Percentiles rank a stretch among this genome's conserved stretches.
Evolutionary conservation across 352 stramenopile species (phyloP).

Genomic region (Peronosclerospora sorghi): DNA sequence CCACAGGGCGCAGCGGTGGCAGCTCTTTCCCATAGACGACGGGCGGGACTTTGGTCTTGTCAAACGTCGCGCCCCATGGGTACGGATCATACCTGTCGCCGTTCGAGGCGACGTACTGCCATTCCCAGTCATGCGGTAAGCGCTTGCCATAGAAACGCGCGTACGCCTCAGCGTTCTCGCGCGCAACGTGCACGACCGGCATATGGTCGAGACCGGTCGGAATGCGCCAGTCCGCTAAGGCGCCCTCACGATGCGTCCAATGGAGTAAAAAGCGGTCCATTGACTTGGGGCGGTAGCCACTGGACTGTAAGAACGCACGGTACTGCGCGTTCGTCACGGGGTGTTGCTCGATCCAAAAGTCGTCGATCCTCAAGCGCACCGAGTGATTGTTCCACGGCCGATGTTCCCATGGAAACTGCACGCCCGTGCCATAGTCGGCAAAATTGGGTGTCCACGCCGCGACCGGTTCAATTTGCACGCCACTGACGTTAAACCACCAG

Average conservation of each 20-base stretch:
- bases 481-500: conserved; percentile 78
- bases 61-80: conserved; percentile 43
- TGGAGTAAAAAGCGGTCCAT: conserved; percentile 63
- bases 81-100: conserved; percentile 41
- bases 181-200: conserved; percentile 63
- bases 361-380: conserved; percentile 39
- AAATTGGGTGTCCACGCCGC: conserved; percentile 50
- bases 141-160: conserved; percentile 61
- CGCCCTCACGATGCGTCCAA: conserved; percentile 40
- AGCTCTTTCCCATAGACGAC: conserved; percentile 26
- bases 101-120: conserved; percentile 79
- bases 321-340: conserved; percentile 75
- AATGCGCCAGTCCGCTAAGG: conserved; percentile 32
- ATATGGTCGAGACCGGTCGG: conserved; percentile 34
- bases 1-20: conserved; percentile 32
- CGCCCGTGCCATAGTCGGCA: conserved; percentile 43
- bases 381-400: conserved; percentile 76
- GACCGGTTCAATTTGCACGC: conserved; percentile 76
- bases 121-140: conserved; percentile 77
- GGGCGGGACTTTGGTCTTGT: conserved; percentile 17
- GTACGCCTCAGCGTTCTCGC: conserved; percentile 63
- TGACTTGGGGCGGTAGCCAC: conserved; percentile 40
- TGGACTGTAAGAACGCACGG: conserved; percentile 35
- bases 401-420: conserved; percentile 79
- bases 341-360: conserved; percentile 64